Conservation (phyloP, 768 basidiomycete genomes). For the Cytidiella melzeri region DNA sequence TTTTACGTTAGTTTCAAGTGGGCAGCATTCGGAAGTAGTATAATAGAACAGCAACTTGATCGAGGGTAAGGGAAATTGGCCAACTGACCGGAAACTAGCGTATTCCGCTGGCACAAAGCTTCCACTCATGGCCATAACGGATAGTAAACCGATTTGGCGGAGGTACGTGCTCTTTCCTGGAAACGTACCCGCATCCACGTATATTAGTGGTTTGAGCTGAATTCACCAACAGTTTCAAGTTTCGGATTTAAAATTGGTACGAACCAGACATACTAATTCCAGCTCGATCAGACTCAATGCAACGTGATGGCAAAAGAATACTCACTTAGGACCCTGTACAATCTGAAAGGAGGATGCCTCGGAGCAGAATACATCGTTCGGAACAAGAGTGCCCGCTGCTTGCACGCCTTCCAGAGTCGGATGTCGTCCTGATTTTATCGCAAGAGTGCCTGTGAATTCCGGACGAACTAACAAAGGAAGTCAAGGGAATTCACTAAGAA, state of each 20-base stretch:
- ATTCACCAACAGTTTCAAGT: background rate
- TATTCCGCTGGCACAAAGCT: constrained; percentile 94
- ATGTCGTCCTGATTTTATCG: constrained; percentile 85
- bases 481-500: background rate
- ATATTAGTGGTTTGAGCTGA: too few relatives aligned
- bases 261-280: constrained; percentile 55
- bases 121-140: constrained; percentile 84
- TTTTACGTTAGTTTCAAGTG: background rate
- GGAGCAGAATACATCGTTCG: constrained; percentile 89
- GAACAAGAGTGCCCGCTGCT: constrained; percentile 61
- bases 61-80: constrained; percentile 1
- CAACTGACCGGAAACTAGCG: constrained; percentile 71
- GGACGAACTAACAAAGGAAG: constrained; percentile 69
- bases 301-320: background rate
- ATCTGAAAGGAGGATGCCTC: constrained; percentile 84
- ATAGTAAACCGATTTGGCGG: constrained; percentile 77
- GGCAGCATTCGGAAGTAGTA: background rate
- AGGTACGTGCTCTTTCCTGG: constrained; percentile 91
- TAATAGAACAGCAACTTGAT: background rate
- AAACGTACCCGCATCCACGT: background rate
- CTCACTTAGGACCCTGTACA: constrained; percentile 86
- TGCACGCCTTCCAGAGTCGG: constrained; percentile 78
- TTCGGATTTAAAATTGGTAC: constrained; percentile 1
- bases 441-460: constrained; percentile 84
- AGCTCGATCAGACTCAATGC: background rate